Base-by-base conservation (phyloP, 371 early-diverging fungal species). In the Rhizopus stolonifer region DNA sequence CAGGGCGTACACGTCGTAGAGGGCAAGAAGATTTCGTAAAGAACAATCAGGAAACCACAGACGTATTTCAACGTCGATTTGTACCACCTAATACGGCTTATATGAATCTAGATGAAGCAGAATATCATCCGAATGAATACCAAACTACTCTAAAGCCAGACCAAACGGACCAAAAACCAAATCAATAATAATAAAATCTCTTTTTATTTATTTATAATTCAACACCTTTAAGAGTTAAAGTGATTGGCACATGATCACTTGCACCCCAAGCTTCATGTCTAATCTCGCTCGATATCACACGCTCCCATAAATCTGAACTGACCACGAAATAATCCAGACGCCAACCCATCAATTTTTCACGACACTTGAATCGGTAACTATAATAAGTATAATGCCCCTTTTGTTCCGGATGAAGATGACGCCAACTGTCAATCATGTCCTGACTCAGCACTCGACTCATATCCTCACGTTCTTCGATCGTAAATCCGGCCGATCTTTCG, bases 201-300 rank as follows among this genome's bases (percentile, higher is more conserved):
- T 29, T 4, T 29, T 29, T 29, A 29, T 29, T 29, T 21, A 9
- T 21, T 21, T 42, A 42, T 21, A 64, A 38, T 23, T 46, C 51
- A 1, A 58, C 52, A 43, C 81, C 74, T 44, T 79, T 70, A 49
- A 86, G 56, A 21, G 84, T 69, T 23, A 93, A 44, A 17, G 87
- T 82, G 36, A 92, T 56, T 18, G 94, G 94, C 14, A 92, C 86
- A 67, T 95, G 95, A 61, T 95, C 95, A 69, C 91, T 90, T 5
- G 94, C 93, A 4, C 95, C 95, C 67, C 89, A 95, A 36, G 79
- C 85, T 52, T 90, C 83, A 50, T 84, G 82, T 18, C 95, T 69
- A 49, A 92, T 90, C 23, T 79, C 75, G 29, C 85, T 82, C 17
- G 82, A 85, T 0, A 74, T 64, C 0, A 94, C 81, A 5, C 82